Evolutionary conservation across 129 eudicot species (phyloP), one percentile per base, ranked within the genome.

Genomic region (Artemisia tridentata): DNA sequence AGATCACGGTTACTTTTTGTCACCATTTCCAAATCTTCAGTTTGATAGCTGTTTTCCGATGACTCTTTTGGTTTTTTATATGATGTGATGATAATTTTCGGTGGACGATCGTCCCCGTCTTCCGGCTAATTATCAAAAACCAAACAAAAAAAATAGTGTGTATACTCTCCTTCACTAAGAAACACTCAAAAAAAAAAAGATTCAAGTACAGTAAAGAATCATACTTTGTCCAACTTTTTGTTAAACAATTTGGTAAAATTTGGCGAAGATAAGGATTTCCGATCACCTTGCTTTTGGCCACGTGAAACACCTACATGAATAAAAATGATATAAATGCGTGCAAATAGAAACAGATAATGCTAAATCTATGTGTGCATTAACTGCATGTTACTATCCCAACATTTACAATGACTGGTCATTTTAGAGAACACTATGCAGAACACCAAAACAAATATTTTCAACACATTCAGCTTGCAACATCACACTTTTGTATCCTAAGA

Each of bases 171-270:
- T 34, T 63, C 50, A 63, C 23, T 5, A 65, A 20, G 52, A 25
- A 73, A 65, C 68, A 68, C 51, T 51, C 25, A 43, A n/a, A n/a
- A n/a, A n/a, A n/a, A 1, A 56, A 58, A 67, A 57, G 10, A 58
- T 47, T 68, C 59, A 67, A 11, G 54, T 19, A 48, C 69, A 47
- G 72, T 51, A 72, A 38, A 55, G 31, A 60, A 62, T 29, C 89
- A 66, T 81, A 83, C 91, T 12, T 79, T 65, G 46, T 78, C 78
- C 27, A 72, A 80, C 81, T 84, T 45, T 72, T 84, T 86, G 54
- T 65, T 71, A 68, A 54, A 4, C 25, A 86, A 3, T 11, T 59
- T 38, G 61, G 84, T n/a, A n/a, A n/a, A n/a, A n/a, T n/a, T n/a
- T n/a, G n/a, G n/a, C n/a, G n/a, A n/a, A n/a, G n/a, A n/a, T n/a